Conservation (phyloP, 441 rosid species). For the Gossypium schwendimanii region DNA sequence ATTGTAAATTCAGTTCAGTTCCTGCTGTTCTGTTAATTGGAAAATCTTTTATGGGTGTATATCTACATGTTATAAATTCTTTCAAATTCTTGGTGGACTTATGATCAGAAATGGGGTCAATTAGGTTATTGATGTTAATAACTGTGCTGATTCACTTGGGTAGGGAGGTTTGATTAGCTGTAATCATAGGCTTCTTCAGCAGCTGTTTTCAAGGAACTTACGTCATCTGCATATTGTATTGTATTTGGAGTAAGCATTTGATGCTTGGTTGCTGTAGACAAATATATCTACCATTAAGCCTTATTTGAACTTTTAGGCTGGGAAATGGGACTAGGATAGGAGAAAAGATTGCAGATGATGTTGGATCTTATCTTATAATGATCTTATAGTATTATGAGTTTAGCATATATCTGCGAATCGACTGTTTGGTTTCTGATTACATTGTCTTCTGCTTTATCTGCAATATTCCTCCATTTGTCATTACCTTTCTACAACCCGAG, state of each 20-base stretch:
- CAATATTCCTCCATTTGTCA: not conserved
- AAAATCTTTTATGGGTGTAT: not conserved
- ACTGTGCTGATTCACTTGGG: not conserved
- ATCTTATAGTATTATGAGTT: not conserved
- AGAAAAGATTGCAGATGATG: not conserved
- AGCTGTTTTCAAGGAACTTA: not conserved
- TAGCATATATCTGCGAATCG: not conserved
- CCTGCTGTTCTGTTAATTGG: not conserved
- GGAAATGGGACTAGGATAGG: not conserved
- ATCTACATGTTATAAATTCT: not conserved
- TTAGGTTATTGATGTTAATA: not conserved
- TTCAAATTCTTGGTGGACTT: not conserved
- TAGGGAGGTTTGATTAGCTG: not conserved
- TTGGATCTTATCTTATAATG: not conserved
- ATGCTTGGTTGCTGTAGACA: not conserved
- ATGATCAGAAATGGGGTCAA: not conserved
- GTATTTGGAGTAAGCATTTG: not conserved
- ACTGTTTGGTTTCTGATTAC: not conserved
- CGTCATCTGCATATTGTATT: not conserved
- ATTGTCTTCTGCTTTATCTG: not conserved
- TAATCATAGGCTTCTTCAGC: not conserved
- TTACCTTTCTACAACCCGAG: not conserved
- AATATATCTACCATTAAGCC: not conserved
- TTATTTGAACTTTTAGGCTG: not conserved
- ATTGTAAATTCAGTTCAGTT: slow-evolving; percentile 7